Percentiles rank a stretch among this genome's conserved stretches.
phyloP scores from a whole-genome alignment of 2,329 filamentous ascomycete genomes.

The Emmonsia crescens region DNA sequence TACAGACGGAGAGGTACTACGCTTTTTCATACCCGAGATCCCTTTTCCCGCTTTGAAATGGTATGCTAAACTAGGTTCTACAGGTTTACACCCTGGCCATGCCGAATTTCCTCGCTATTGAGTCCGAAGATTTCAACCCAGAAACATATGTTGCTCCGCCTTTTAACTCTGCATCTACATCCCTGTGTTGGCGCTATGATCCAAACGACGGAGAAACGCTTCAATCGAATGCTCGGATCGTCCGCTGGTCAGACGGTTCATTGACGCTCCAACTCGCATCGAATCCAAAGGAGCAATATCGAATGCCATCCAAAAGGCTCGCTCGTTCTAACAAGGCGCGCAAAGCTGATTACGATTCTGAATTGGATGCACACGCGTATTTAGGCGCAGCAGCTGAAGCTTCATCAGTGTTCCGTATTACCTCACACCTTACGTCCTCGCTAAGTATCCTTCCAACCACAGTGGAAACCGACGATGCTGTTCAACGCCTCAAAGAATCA shows the following conservation, averaged over 20 bases:
- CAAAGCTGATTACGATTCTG: constrained; percentile 43
- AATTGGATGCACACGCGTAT: constrained; percentile 53
- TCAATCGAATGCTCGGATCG: constrained; percentile 55
- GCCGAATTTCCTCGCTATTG: constrained; percentile 52
- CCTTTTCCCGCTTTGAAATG: constrained; percentile 2
- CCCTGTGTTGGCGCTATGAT: constrained; percentile 55
- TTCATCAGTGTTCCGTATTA: constrained; percentile 48
- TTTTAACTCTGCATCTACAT: constrained; percentile 53
- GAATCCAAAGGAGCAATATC: constrained; percentile 50
- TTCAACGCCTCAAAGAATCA: constrained; percentile 50
- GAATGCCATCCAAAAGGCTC: constrained; percentile 47
- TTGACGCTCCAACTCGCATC: constrained; percentile 55
- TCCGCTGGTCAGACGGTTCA: constrained; percentile 58
- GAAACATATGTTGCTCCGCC: constrained; percentile 52
- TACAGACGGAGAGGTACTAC: constrained; percentile 31
- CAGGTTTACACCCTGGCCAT: constrained; percentile 53
- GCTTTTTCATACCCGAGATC: background rate
- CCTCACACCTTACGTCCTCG: constrained; percentile 51
- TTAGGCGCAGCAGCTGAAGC: constrained; percentile 49
- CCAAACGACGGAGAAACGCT: constrained; percentile 46
- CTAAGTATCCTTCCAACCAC: constrained; percentile 47
- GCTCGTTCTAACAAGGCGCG: constrained; percentile 44
- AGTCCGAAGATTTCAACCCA: constrained; percentile 50
- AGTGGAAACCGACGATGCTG: constrained; percentile 48
- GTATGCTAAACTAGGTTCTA: constrained; percentile 6